These are phyloP conservation scores for Gentiana dahurica DNA, from an alignment of 257 asterid genomes.

Conservation along the genomic window DNA sequence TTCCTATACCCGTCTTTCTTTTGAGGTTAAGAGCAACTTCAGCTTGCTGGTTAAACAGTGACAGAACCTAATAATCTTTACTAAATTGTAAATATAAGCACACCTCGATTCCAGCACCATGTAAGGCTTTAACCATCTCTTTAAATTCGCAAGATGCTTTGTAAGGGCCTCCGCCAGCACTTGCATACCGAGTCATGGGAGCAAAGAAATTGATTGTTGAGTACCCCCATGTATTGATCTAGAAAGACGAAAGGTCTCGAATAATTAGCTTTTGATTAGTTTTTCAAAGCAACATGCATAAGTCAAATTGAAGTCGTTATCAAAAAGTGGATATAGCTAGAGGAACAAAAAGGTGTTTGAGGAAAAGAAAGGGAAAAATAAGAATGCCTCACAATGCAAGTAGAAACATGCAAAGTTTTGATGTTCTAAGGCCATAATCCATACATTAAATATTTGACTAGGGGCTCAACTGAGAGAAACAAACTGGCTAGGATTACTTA, in stretches of 20 bases:
- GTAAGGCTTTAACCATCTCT: conserved; percentile 95
- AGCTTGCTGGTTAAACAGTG: neutral
- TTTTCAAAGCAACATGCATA: conserved; percentile 5
- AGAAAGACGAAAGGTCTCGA: conserved; percentile 13
- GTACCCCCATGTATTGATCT: conserved; percentile 98
- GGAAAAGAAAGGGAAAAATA: too few relatives aligned
- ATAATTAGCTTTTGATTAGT: conserved; percentile 10
- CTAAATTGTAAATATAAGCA: conserved; percentile 8
- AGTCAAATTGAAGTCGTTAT: neutral
- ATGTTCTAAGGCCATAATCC: too few relatives aligned
- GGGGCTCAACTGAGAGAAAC: too few relatives aligned
- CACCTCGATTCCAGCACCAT: conserved; percentile 93
- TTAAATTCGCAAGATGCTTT: conserved; percentile 73
- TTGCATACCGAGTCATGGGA: conserved; percentile 98
- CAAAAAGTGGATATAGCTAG: too few relatives aligned
- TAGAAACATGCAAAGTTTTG: too few relatives aligned
- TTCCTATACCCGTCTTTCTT: neutral
- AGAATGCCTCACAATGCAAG: too few relatives aligned
- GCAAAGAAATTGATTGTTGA: conserved; percentile 94
- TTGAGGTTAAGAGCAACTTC: conserved; percentile 4
- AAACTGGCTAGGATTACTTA: too few relatives aligned
- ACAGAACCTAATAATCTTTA: conserved; percentile 6
- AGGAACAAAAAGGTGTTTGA: too few relatives aligned
- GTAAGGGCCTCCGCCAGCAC: conserved; percentile 79
- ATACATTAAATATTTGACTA: too few relatives aligned